Evolutionary conservation across 306 rosid genomes (phyloP), one percentile per base, ranked within the genome.

Genomic region (Quercus engelmannii): DNA sequence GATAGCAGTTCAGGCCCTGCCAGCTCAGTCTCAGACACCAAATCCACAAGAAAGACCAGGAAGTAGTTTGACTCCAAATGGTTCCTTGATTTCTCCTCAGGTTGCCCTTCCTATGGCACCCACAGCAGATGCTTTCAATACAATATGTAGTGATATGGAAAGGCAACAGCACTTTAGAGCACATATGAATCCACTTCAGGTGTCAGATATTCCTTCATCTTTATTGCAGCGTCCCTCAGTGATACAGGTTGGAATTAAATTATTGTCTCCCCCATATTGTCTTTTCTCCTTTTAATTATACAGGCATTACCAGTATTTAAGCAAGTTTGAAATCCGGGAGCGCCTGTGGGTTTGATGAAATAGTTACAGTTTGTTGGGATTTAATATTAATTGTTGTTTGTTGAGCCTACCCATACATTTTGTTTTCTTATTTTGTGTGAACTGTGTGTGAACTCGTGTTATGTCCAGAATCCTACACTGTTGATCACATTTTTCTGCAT

Each of bases 1-100:
- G 1, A 9, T 73, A 31, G 97, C 97, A 67, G 87, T 90, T 79
- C 99, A 95, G 87, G 98, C 97, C 71, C 98, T 92, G 70, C 94
- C 99, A 38, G 93, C 76, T 35, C 92, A 74, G 83, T 78, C 92
- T 75, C 90, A 43, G 75, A 58, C 80, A 49, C 51, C 79, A 59
- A 84, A 80, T 30, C 70, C 79, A 43, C 91, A 75, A 61, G 93
- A 87, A 82, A 83, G 85, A 83, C 73, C 79, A 72, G 80, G 89
- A 78, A 78, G 83, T 65, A 78, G 65, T 87, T 84, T 77, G 58
- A 43, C 83, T 75, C 65, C 89, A 10, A 81, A 61, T 80, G 75
- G 75, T 83, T 64, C 92, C 74, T 52, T 91, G 38, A 52, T 82
- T 56, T 23, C 90, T 83, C 72, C 92, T 76, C 93, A 80, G 41